Base-by-base conservation (phyloP, 371 early-diverging fungal genomes). In the Apophysomyces sp. region DNA sequence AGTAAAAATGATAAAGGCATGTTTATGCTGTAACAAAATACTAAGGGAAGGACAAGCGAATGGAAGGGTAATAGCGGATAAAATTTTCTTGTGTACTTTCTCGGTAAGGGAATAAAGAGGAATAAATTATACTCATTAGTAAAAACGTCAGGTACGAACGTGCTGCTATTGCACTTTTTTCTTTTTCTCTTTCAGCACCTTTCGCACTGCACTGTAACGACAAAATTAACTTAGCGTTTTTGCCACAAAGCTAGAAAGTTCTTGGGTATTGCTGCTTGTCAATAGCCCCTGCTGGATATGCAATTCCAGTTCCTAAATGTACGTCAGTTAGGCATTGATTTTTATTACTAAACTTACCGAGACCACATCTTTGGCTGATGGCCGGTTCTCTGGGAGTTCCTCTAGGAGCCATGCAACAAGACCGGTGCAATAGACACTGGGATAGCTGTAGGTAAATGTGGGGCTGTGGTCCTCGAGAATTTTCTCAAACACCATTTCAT, bases 351-450 rank as follows among this genome's bases (percentile, higher is more conserved):
- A 36, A 31, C 62, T 67, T 76, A 72, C 78, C 26, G 61, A 52
- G 24, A 76, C 61, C 3, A 71, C 80, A 63, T 80, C 80, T 40
- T 73, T 69, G 12, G 31, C 36, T 13, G 67, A 62, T 15, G 81
- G 81, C 11, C 81, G 62, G 49, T 69, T 69, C 9, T 65, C 58
- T 7, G 76, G 71, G 44, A 68, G 60, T 34, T 72, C 73, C 44
- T 77, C 81, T 18, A 81, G 58, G 30, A 81, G 49, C 81, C 81
- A 81, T 12, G 81, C 81, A 24, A 81, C 81, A 0, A 81, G 58
- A 7, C 81, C 81, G 9, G 69, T 72, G 29, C 71, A 73, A 44
- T 81, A 81, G 21, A 78, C 73, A 27, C 70, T 72, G 8, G 78
- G 78, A 26, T 78, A 72, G 16, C 73, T 71, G 29, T 74, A 81